Conservation (phyloP, 2,329 filamentous ascomycete genomes). For the Chaetoscypha palmicola region DNA sequence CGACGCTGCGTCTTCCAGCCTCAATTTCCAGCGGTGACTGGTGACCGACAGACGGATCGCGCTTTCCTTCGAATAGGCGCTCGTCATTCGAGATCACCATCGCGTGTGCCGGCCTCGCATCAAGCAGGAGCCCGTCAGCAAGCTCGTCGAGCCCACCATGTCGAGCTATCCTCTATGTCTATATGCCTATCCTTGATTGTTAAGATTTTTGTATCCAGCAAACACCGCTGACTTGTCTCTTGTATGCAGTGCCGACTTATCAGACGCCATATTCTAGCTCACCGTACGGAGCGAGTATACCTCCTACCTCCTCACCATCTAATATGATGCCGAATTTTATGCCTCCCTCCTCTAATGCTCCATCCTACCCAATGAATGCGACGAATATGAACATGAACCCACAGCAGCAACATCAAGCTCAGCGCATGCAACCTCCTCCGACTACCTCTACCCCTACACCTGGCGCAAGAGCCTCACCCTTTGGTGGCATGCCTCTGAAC, state of each 20-base stretch:
- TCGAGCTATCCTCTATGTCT: constrained; percentile 14
- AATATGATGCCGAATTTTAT: constrained; percentile 50
- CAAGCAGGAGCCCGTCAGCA: constrained; percentile 10
- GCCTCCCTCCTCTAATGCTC: constrained; percentile 43
- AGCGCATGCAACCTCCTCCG: constrained; percentile 30
- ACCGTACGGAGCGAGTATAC: constrained; percentile 41
- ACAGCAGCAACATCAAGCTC: constrained; percentile 21
- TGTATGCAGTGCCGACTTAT: constrained; percentile 44
- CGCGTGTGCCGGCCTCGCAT: neutral
- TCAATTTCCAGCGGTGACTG: neutral
- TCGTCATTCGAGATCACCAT: constrained; percentile 8
- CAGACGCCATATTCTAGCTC: constrained; percentile 52
- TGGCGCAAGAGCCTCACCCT: constrained; percentile 25
- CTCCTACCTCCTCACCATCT: constrained; percentile 31
- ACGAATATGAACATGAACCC: constrained; percentile 30
- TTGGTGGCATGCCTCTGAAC: constrained; percentile 21
- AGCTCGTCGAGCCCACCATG: constrained; percentile 11
- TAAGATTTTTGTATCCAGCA: constrained; percentile 13
- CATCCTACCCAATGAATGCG: constrained; percentile 49
- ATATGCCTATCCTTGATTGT: constrained; percentile 14
- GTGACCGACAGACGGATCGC: neutral
- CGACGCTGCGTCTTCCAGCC: neutral
- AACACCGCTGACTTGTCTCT: constrained; percentile 26
- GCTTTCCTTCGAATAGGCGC: neutral
- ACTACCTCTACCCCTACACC: constrained; percentile 26